Evolutionary conservation across 352 stramenopile species (phyloP).

Genomic region (Globisporangium barbulae): DNA sequence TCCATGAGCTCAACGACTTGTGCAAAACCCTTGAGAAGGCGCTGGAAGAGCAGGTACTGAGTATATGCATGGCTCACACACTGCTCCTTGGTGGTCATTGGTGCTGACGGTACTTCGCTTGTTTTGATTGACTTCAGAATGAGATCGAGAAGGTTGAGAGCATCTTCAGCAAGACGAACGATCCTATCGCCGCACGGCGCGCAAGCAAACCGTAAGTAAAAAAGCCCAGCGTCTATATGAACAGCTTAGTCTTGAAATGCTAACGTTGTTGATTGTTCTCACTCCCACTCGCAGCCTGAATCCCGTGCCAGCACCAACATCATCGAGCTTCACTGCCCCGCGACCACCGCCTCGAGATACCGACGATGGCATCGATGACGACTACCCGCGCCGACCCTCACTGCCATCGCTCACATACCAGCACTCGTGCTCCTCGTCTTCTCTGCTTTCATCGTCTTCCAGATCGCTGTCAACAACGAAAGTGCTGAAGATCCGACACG

Average conservation of each 20-base stretch:
- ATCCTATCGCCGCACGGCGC: slow-evolving; percentile 18
- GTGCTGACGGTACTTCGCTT: neutral
- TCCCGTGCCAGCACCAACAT: slow-evolving; percentile 8
- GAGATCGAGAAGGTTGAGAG: slow-evolving; percentile 30
- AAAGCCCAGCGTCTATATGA: neutral
- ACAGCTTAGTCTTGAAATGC: neutral
- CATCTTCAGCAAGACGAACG: slow-evolving; percentile 35
- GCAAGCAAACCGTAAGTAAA: slow-evolving; percentile 24
- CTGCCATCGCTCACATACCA: slow-evolving; percentile 11
- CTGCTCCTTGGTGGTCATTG: slow-evolving; percentile 1
- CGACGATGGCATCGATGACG: neutral
- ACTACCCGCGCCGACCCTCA: neutral
- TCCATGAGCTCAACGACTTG: slow-evolving; percentile 66
- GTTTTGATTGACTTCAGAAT: slow-evolving; percentile 21
- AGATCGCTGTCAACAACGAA: slow-evolving; percentile 22
- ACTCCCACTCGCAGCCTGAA: neutral
- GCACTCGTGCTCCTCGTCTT: slow-evolving; percentile 7
- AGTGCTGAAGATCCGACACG: slow-evolving; percentile 68
- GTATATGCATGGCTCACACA: neutral
- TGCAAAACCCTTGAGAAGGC: slow-evolving; percentile 56
- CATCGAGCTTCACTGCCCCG: neutral
- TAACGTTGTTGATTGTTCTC: neutral
- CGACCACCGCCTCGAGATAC: neutral
- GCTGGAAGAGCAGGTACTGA: slow-evolving; percentile 48
- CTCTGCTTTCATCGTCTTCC: slow-evolving; percentile 1